These are phyloP conservation scores for Alisma plantagoaquatica DNA, from an alignment of 106 monocot species.

Conservation along the genomic window DNA sequence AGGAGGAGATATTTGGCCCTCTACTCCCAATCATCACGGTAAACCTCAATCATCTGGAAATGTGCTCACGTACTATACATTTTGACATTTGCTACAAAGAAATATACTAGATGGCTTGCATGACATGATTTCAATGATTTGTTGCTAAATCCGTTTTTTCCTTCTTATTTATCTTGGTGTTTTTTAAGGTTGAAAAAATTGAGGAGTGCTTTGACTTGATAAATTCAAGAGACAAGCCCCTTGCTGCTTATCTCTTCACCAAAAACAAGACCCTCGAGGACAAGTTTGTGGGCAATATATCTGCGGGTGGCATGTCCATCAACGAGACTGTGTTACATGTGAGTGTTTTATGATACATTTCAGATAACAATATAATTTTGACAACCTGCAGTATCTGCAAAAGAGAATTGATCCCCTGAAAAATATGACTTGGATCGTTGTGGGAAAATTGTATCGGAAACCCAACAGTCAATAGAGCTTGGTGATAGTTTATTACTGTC, in stretches of 20 bases:
- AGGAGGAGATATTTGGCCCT: conserved; percentile 30
- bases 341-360: not conserved
- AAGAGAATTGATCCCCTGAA: not conserved
- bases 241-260: conserved; percentile 38
- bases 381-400: not conserved
- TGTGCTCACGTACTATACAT: not conserved
- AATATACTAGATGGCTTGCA: not conserved
- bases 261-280: conserved; percentile 26
- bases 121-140: not conserved
- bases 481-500: too few relatives aligned
- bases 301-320: conserved; percentile 23
- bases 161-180: not conserved
- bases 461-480: too few relatives aligned
- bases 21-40: conserved; percentile 23
- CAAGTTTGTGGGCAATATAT: conserved; percentile 15
- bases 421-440: not conserved
- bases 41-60: not conserved
- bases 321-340: conserved; percentile 32
- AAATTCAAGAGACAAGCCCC: conserved; percentile 25
- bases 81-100: not conserved
- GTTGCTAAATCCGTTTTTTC: not conserved
- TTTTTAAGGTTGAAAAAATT: conserved; percentile 17
- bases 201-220: conserved; percentile 26
- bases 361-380: not conserved
- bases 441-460: too few relatives aligned